These are phyloP conservation scores for Apiospora saccharicola DNA, from an alignment of 2,329 filamentous ascomycete genomes.

Conservation along the genomic window DNA sequence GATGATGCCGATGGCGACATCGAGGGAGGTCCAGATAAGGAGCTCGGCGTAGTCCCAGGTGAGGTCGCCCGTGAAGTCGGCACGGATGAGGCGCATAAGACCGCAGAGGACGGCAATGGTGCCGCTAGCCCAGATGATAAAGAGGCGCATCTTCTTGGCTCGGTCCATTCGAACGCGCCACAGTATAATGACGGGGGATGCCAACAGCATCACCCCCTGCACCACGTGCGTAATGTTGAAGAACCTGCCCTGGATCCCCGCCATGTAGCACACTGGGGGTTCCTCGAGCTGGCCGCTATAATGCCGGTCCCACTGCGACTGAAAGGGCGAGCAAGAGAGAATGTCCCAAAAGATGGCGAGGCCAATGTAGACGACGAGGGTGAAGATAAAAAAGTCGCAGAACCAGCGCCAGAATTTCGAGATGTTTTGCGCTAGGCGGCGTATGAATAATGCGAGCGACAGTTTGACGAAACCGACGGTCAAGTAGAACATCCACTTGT, in stretches of 20 bases:
- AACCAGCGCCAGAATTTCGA: slow-evolving; percentile 40
- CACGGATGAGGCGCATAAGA: slow-evolving; percentile 39
- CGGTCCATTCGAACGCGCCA: slow-evolving; percentile 43
- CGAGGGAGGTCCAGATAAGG: slow-evolving; percentile 42
- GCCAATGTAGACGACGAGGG: slow-evolving; percentile 40
- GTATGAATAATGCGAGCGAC: slow-evolving; percentile 46
- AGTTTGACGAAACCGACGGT: slow-evolving; percentile 46
- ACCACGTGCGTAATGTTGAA: slow-evolving; percentile 43
- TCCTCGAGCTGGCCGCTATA: slow-evolving; percentile 34
- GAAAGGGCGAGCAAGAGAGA: slow-evolving; percentile 40
- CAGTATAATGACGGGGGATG: slow-evolving; percentile 44
- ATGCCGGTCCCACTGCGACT: slow-evolving; percentile 38
- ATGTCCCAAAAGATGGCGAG: slow-evolving; percentile 41
- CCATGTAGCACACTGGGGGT: slow-evolving; percentile 34
- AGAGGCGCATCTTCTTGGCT: slow-evolving; percentile 41
- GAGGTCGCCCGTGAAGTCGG: slow-evolving; percentile 32
- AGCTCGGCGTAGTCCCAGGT: slow-evolving; percentile 39
- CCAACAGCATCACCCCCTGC: slow-evolving; percentile 44
- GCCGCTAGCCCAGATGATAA: slow-evolving; percentile 43
- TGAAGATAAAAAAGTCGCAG: slow-evolving; percentile 42
- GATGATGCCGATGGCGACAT: slow-evolving; percentile 42
- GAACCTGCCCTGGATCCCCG: slow-evolving; percentile 33
- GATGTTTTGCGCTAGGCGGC: slow-evolving; percentile 43
- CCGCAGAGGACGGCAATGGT: slow-evolving; percentile 41
- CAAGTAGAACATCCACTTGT: slow-evolving; percentile 39